Evolutionary conservation across 768 basidiomycete species (phyloP), one percentile per base, ranked within the genome.

Genomic region (Collybia nuda): DNA sequence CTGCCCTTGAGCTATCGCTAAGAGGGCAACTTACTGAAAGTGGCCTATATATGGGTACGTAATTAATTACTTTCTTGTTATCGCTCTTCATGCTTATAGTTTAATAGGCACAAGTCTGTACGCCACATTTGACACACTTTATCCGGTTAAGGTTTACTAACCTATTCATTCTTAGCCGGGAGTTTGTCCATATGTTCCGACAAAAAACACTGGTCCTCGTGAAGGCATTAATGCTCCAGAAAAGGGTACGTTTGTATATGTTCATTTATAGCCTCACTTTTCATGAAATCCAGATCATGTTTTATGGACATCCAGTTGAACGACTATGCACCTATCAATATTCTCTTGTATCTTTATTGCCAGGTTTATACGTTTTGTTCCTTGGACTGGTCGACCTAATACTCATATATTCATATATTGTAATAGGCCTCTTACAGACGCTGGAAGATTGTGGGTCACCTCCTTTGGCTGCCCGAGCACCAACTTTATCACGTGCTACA

Each of bases 271-370:
- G 51, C 35, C 44, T 58, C 15, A 50, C 40, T 18, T 46, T 21
- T 29, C 7, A 38, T 22, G 5, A 44, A 23, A n/a, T 11, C 9
- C 62, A 96, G 93, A 89, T 98, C 51, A 88, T 98, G 86, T 95
- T 99, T 67, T 97, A 82, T 61, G 95, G 95, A 5, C 92, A 96
- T 62, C 96, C 96, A 0, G 96, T 98, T 2, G 97, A 99, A 68
- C 85, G 86, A 40, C 71, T 99, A 17, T 98, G 96, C 71, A 98
- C 94, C 21, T 98, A 93, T 63, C 97, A 99, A 66, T 99, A 99
- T 66, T 96, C 94, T 0, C 77, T 98, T n/a, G 81, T 97, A 41
- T 93, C 96, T 0, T 76, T 98, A 6, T 79, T 98, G 53, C 96
- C 96, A 8, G 90, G 92, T 91, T 44, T 41, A 79, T 61, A n/a